phyloP scores from a whole-genome alignment of 371 early-diverging fungal genomes.

The Syncephalastrum racemosum region DNA sequence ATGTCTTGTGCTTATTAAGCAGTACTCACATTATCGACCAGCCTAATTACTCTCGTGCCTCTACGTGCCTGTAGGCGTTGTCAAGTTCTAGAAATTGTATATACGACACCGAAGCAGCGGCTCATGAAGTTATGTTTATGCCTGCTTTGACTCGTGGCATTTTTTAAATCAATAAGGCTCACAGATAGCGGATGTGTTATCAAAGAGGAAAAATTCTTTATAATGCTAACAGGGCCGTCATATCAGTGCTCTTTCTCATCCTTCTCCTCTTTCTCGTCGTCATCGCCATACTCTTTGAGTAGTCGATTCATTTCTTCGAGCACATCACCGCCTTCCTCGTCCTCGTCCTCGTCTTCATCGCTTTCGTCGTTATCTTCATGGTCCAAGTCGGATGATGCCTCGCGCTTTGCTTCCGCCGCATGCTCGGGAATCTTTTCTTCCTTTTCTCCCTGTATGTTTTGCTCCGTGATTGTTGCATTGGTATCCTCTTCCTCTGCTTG shows the following conservation, averaged over 20 bases:
- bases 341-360: slow-evolving; percentile 30
- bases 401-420: slow-evolving; percentile 27
- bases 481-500: slow-evolving; percentile 9
- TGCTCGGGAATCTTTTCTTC: slow-evolving; percentile 6
- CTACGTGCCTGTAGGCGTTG: no score
- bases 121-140: no score
- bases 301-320: slow-evolving; percentile 27
- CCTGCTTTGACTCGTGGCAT: no score
- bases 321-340: slow-evolving; percentile 12
- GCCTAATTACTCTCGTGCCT: no score
- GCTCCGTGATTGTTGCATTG: slow-evolving; percentile 1
- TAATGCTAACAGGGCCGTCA: no score
- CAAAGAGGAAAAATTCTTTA: no score
- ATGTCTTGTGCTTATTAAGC: no score
- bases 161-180: no score
- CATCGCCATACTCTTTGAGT: slow-evolving; percentile 20
- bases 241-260: slow-evolving; percentile 1
- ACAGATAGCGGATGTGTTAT: no score
- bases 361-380: slow-evolving; percentile 45
- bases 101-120: no score
- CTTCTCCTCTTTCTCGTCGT: slow-evolving; percentile 38
- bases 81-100: no score
- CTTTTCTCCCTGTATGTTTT: slow-evolving; percentile 10
- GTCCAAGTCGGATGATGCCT: slow-evolving; percentile 52
- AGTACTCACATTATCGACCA: no score